Evolutionary conservation across 2,329 filamentous ascomycete genomes (phyloP).

Genomic region (Ophiocordyceps camponoti-rufipedis): DNA sequence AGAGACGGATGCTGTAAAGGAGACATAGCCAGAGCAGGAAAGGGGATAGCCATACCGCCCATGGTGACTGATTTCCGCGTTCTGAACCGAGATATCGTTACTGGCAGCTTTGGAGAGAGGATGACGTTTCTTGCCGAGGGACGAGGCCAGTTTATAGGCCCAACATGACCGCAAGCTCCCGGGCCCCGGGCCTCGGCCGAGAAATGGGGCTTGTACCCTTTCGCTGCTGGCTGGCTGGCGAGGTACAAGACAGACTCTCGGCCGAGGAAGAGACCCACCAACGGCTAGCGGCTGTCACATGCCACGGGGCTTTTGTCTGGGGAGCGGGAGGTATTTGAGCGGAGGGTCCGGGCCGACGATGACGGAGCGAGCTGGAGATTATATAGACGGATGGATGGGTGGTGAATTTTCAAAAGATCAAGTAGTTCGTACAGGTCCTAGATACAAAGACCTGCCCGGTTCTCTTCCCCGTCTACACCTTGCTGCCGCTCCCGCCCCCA

Average conservation of each 20-base stretch:
- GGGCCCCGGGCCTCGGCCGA: not conserved
- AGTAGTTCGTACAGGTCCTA: no score
- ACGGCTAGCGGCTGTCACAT: conserved; percentile 13
- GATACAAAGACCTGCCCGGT: no score
- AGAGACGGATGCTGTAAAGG: conserved; percentile 1
- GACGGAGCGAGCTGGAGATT: no score
- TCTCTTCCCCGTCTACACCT: conserved; percentile 7
- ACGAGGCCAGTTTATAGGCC: not conserved
- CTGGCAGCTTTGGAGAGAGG: not conserved
- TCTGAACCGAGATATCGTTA: not conserved
- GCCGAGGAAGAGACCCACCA: conserved; percentile 12
- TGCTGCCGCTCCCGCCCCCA: conserved; percentile 9
- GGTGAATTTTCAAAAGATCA: no score
- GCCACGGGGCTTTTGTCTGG: conserved; percentile 2
- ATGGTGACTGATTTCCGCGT: conserved; percentile 8
- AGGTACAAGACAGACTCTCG: conserved; percentile 1
- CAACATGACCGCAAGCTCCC: not conserved
- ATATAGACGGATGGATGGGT: no score
- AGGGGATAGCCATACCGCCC: conserved; percentile 15
- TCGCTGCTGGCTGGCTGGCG: not conserved
- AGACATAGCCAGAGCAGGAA: not conserved
- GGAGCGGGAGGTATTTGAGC: not conserved
- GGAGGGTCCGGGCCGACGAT: not conserved
- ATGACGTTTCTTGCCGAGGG: not conserved
- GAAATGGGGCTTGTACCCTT: not conserved